phyloP scores from a whole-genome alignment of 306 rosid species.

The Medicago arabica region DNA sequence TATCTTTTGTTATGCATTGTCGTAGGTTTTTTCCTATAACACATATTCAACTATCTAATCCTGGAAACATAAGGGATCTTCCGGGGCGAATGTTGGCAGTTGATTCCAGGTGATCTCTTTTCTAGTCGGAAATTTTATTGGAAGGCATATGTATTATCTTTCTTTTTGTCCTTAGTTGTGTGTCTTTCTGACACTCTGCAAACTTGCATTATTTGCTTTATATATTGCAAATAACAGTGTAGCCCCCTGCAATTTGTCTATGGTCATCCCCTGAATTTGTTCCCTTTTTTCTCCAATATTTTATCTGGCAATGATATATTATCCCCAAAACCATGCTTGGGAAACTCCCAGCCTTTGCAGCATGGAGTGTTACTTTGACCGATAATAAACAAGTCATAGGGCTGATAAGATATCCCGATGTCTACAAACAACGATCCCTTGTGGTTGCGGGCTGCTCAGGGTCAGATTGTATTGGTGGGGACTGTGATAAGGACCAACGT shows the following conservation, averaged over 20 bases:
- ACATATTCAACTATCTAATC: slow-evolving; percentile 77
- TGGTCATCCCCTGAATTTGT: slow-evolving; percentile 4
- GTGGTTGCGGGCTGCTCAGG: background rate
- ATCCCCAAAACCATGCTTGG: background rate
- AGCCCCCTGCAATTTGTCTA: slow-evolving; percentile 6
- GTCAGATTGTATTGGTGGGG: background rate
- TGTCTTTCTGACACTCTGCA: slow-evolving; percentile 21
- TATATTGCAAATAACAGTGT: slow-evolving; percentile 13
- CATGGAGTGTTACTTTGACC: slow-evolving; percentile 17
- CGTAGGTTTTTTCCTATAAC: slow-evolving; percentile 78
- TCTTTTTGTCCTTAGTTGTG: slow-evolving; percentile 24
- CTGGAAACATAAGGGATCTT: slow-evolving; percentile 77
- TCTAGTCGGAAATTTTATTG: slow-evolving; percentile 25
- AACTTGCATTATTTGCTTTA: slow-evolving; percentile 18
- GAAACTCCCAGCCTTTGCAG: slow-evolving; percentile 11
- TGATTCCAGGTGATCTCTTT: slow-evolving; percentile 72
- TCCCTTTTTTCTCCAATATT: background rate
- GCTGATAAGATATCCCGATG: background rate
- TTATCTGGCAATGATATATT: slow-evolving; percentile 2
- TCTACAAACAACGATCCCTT: slow-evolving; percentile 9
- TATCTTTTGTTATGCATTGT: slow-evolving; percentile 35
- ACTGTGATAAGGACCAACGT: background rate
- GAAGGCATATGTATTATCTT: slow-evolving; percentile 32
- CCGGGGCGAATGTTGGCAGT: slow-evolving; percentile 85
- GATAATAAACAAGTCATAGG: slow-evolving; percentile 7